Percentiles rank a stretch among this genome's conserved stretches.
phyloP scores from a whole-genome alignment of 768 basidiomycete species.

The Coprinopsis marcescibilis region DNA sequence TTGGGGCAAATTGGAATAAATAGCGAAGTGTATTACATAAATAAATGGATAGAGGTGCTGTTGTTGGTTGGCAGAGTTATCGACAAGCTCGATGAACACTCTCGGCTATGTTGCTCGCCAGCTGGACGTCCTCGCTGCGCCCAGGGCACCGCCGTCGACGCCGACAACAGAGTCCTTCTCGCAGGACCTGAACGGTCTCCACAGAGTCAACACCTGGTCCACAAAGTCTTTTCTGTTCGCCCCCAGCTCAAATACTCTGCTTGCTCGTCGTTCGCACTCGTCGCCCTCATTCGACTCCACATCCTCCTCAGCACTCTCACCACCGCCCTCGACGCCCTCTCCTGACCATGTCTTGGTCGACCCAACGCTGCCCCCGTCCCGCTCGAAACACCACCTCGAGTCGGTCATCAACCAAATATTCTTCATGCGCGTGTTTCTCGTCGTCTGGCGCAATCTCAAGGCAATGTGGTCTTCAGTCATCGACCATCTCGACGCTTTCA shows the following conservation, averaged over 20 bases:
- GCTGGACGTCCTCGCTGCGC: conserved; percentile 67
- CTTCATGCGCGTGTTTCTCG: conserved; percentile 63
- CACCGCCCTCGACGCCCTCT: conserved; percentile 19
- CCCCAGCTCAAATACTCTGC: conserved; percentile 34
- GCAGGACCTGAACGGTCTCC: conserved; percentile 26
- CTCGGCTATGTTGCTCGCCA: conserved; percentile 76
- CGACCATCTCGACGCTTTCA: conserved; percentile 12
- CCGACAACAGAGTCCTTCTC: conserved; percentile 36
- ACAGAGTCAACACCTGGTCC: conserved; percentile 53
- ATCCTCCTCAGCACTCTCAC: conserved; percentile 17
- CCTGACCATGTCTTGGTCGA: conserved; percentile 24
- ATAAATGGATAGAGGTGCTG: conserved; percentile 7
- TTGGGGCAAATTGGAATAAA: conserved; percentile 5
- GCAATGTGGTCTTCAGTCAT: conserved; percentile 52
- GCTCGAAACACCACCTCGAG: conserved; percentile 35
- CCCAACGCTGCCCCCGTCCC: conserved; percentile 21
- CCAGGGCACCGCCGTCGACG: conserved; percentile 54
- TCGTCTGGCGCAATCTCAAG: conserved; percentile 66
- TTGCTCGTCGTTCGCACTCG: conserved; percentile 64
- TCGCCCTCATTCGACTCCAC: conserved; percentile 43
- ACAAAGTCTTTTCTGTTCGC: conserved; percentile 46
- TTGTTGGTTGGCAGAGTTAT: not conserved
- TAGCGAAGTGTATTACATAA: conserved; percentile 1
- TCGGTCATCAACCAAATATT: conserved; percentile 53
- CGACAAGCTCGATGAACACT: conserved; percentile 58